Conservation (phyloP, 495 filamentous ascomycete species). For the Melanomma pulvis-pyrius region DNA sequence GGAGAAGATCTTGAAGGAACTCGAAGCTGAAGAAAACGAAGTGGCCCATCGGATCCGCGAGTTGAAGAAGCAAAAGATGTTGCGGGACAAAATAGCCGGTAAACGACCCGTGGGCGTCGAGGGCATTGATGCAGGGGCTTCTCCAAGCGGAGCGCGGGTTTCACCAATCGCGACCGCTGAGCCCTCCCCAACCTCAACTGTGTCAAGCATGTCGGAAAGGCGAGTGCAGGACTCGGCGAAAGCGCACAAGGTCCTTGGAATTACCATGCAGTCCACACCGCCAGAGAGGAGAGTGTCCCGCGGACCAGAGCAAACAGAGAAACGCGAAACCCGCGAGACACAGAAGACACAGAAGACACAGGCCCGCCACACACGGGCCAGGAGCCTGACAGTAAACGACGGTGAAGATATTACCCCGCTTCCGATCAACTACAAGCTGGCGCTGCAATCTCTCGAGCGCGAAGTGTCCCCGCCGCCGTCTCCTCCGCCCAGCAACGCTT, state of each 20-base stretch:
- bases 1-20: slow-evolving; percentile 35
- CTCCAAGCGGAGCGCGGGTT: slow-evolving; percentile 29
- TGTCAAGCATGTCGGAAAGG: slow-evolving; percentile 39
- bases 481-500: slow-evolving; percentile 29
- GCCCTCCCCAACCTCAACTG: slow-evolving; percentile 38
- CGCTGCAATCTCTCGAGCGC: slow-evolving; percentile 34
- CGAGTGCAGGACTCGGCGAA: slow-evolving; percentile 40
- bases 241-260: slow-evolving; percentile 44
- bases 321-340: slow-evolving; percentile 20
- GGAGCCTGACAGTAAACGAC: slow-evolving; percentile 35
- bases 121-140: slow-evolving; percentile 34
- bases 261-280: slow-evolving; percentile 28
- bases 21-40: slow-evolving; percentile 36
- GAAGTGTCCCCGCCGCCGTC: background rate
- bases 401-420: slow-evolving; percentile 39
- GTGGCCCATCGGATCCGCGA: slow-evolving; percentile 34
- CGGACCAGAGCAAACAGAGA: slow-evolving; percentile 15
- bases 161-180: slow-evolving; percentile 34
- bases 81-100: slow-evolving; percentile 39
- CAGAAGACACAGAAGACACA: background rate
- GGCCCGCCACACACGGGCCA: slow-evolving; percentile 14
- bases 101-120: slow-evolving; percentile 33
- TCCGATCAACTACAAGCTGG: slow-evolving; percentile 40
- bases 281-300: slow-evolving; percentile 27
- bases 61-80: slow-evolving; percentile 32